Conservation (phyloP, 2,329 filamentous ascomycete species). For the Trichoderma arundinaceum region DNA sequence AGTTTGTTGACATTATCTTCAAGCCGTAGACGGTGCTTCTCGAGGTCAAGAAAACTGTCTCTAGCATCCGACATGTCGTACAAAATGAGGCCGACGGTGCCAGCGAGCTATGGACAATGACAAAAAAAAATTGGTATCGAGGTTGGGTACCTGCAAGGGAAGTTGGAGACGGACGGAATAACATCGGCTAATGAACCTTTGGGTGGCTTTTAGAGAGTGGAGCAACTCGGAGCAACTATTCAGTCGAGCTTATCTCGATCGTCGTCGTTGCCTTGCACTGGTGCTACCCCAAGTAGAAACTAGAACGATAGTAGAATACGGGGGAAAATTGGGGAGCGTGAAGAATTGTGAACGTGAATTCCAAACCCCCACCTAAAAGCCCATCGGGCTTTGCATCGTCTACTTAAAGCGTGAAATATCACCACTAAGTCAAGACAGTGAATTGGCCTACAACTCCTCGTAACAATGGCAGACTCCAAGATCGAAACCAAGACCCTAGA, state of each 20-base stretch:
- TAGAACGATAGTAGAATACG: slow-evolving; percentile 1
- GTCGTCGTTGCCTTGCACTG: slow-evolving; percentile 1
- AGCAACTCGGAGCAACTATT: background rate
- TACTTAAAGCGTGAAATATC: slow-evolving; percentile 10
- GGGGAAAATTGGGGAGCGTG: background rate
- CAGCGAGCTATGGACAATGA: background rate
- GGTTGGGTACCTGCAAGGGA: background rate
- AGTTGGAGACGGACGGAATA: slow-evolving; percentile 34
- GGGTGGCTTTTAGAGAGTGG: background rate
- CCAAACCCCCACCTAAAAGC: slow-evolving; percentile 9
- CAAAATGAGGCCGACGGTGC: background rate
- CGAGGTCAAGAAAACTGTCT: slow-evolving; percentile 69
- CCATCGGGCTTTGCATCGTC: background rate
- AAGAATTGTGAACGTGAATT: background rate
- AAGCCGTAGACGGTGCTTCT: slow-evolving; percentile 75
- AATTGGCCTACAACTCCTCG: slow-evolving; percentile 4
- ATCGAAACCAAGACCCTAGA: slow-evolving; percentile 46
- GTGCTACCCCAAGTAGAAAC: background rate
- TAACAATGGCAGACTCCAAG: slow-evolving; percentile 5
- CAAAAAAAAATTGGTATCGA: slow-evolving; percentile 30
- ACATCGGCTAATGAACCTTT: slow-evolving; percentile 37
- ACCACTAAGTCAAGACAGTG: slow-evolving; percentile 31
- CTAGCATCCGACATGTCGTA: slow-evolving; percentile 49
- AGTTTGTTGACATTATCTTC: slow-evolving; percentile 75
- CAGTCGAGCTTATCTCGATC: slow-evolving; percentile 7